These are phyloP conservation scores for Aurinia saxatilis DNA, from an alignment of 345 rosid species.

Conservation along the genomic window DNA sequence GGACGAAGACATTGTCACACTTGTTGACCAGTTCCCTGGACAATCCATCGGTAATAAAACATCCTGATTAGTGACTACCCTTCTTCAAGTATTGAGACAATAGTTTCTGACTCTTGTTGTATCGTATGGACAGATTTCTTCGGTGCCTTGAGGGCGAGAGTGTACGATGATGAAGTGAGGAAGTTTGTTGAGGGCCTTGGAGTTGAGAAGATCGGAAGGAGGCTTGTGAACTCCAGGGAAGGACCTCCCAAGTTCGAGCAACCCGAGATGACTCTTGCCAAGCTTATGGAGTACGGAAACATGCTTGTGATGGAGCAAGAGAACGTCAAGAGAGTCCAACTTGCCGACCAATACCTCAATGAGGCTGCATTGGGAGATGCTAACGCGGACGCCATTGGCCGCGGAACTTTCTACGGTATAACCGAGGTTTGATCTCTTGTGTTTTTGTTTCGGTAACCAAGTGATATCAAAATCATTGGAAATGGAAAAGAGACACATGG, in stretches of 20 bases:
- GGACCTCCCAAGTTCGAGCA: slow-evolving; percentile 74
- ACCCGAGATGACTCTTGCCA: slow-evolving; percentile 62
- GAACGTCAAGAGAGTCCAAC: slow-evolving; percentile 92
- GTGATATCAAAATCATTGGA: not conserved
- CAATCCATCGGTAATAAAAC: slow-evolving; percentile 71
- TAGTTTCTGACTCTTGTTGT: not conserved
- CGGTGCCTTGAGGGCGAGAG: slow-evolving; percentile 93
- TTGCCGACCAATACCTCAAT: slow-evolving; percentile 77
- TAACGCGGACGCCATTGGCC: slow-evolving; percentile 55
- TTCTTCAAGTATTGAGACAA: not conserved
- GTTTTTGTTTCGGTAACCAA: not conserved
- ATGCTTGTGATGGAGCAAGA: slow-evolving; percentile 92
- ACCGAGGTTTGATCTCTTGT: slow-evolving; percentile 18
- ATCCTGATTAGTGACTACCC: not conserved
- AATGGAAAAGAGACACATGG: not conserved
- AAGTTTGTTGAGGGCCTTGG: slow-evolving; percentile 67
- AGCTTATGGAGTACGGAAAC: slow-evolving; percentile 75
- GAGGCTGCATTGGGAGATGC: slow-evolving; percentile 93
- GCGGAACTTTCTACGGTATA: slow-evolving; percentile 76
- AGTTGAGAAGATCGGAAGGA: slow-evolving; percentile 59
- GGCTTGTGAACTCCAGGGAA: slow-evolving; percentile 85
- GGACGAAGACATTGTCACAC: slow-evolving; percentile 45
- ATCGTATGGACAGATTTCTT: slow-evolving; percentile 57
- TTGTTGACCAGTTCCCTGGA: slow-evolving; percentile 91
- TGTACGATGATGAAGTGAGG: slow-evolving; percentile 95